phyloP scores from a whole-genome alignment of 305 asterid species.

The Salvia sclarea region DNA sequence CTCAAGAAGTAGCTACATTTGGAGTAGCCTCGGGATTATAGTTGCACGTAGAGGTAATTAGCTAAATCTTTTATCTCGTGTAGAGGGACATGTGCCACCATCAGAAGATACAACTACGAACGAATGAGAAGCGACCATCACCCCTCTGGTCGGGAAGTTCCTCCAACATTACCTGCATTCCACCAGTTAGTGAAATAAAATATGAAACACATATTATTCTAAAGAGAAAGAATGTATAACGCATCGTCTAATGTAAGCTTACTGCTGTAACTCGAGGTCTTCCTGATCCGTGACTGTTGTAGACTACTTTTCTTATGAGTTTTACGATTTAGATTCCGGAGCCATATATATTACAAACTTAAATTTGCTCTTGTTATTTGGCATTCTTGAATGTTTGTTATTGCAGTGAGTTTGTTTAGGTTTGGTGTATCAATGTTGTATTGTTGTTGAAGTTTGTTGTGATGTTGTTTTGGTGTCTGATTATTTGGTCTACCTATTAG shows the following conservation, averaged over 20 bases:
- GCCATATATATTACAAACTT: not conserved
- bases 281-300: slow-evolving; percentile 38
- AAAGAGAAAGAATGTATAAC: slow-evolving; percentile 27
- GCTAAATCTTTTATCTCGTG: slow-evolving; percentile 22
- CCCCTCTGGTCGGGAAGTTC: slow-evolving; percentile 27
- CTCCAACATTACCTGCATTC: slow-evolving; percentile 37
- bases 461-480: not conserved
- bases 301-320: slow-evolving; percentile 27
- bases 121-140: slow-evolving; percentile 44
- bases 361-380: not conserved
- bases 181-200: slow-evolving; percentile 36
- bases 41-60: not conserved
- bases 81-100: slow-evolving; percentile 54
- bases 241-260: slow-evolving; percentile 27
- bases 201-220: slow-evolving; percentile 1
- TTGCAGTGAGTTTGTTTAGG: not conserved
- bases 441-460: not conserved
- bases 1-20: not conserved
- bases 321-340: slow-evolving; percentile 25
- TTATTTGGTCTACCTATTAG: not conserved
- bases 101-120: slow-evolving; percentile 50
- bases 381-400: not conserved
- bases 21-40: not conserved
- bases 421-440: not conserved
- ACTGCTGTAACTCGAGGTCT: slow-evolving; percentile 35